A percentile compares a stretch with the other conserved stretches of the same genome.
phyloP scores from a whole-genome alignment of 495 filamentous ascomycete genomes.

The Talaromyces ruber region DNA sequence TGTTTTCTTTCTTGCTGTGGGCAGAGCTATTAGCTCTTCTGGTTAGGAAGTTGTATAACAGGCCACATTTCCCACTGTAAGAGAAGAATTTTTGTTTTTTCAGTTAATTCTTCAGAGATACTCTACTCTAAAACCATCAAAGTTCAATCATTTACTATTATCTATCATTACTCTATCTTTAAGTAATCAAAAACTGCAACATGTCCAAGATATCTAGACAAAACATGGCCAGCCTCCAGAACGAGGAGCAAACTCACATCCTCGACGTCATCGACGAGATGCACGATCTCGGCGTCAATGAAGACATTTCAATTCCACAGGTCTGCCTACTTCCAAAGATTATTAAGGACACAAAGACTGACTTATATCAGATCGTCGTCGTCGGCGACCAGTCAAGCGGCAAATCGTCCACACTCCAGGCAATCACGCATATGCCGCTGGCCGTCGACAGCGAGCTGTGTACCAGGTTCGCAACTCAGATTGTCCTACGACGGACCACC shows the following conservation, averaged over 20 bases:
- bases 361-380: constrained; percentile 25
- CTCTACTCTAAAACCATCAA: neutral
- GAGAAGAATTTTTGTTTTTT: neutral
- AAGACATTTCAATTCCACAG: constrained; percentile 29
- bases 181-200: neutral
- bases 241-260: constrained; percentile 6
- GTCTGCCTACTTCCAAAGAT: constrained; percentile 10
- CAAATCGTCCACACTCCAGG: constrained; percentile 45
- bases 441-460: constrained; percentile 44
- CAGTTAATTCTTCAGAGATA: neutral
- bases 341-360: neutral
- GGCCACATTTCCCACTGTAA: neutral
- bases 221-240: neutral
- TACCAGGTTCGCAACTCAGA: constrained; percentile 53
- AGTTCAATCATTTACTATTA: neutral
- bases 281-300: constrained; percentile 23
- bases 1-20: no score
- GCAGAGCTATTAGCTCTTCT: neutral
- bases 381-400: constrained; percentile 40
- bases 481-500: constrained; percentile 38
- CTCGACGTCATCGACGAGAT: constrained; percentile 27
- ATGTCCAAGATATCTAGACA: neutral
- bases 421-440: constrained; percentile 42
- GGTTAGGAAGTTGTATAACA: neutral
- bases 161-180: neutral